Evolutionary conservation across 768 basidiomycete genomes (phyloP).

Genomic region (Lactarius psammicola): DNA sequence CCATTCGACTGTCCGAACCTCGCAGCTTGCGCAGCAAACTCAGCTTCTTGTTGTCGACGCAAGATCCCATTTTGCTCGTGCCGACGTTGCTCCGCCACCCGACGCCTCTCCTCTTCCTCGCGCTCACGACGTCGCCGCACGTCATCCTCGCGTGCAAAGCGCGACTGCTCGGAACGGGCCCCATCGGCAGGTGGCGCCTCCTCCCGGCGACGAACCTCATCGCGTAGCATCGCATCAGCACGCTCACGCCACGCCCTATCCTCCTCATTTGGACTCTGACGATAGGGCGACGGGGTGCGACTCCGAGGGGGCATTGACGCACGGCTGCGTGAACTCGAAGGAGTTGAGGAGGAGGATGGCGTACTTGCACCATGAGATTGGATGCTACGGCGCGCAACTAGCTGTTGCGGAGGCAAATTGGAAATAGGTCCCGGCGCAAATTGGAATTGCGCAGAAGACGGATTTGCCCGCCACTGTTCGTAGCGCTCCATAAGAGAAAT

Average conservation of each 20-base stretch:
- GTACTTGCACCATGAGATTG: conserved; percentile 15
- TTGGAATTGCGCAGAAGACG: conserved; percentile 23
- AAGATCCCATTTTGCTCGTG: conserved; percentile 58
- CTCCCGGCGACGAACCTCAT: conserved; percentile 22
- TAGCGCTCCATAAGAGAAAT: conserved; percentile 60
- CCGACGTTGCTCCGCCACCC: conserved; percentile 43
- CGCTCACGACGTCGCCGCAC: conserved; percentile 25
- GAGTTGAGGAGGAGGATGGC: conserved; percentile 25
- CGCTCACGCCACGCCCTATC: conserved; percentile 41
- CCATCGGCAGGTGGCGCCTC: background rate
- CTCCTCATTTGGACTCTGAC: conserved; percentile 35
- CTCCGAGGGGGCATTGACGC: conserved; percentile 19
- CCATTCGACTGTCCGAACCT: conserved; percentile 30
- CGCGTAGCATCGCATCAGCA: conserved; percentile 35
- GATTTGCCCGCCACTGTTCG: conserved; percentile 52
- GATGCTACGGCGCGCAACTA: background rate
- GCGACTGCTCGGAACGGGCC: background rate
- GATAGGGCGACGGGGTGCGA: conserved; percentile 26
- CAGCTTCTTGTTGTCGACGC: conserved; percentile 54
- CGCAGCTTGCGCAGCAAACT: conserved; percentile 34
- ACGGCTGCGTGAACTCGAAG: conserved; percentile 27
- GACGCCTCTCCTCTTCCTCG: conserved; percentile 37
- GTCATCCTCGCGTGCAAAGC: conserved; percentile 30
- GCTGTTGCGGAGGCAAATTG: background rate
- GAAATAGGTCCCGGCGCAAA: background rate